These are phyloP conservation scores for Podaxis sp. DNA, from an alignment of 768 basidiomycete species.

Conservation along the genomic window DNA sequence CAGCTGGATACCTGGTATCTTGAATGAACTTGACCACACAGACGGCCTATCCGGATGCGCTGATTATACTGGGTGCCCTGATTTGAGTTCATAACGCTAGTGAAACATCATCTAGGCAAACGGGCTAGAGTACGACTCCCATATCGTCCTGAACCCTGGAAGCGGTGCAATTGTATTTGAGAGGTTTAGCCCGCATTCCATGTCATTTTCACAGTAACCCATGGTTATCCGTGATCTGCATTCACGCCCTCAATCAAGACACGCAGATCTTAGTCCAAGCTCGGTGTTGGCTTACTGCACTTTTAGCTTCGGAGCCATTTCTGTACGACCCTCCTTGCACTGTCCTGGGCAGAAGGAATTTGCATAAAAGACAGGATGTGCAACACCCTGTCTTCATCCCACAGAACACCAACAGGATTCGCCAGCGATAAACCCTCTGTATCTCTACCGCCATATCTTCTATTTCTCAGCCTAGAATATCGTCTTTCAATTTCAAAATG, in stretches of 20 bases:
- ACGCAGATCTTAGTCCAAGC: constrained; percentile 1
- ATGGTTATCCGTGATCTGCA: neutral
- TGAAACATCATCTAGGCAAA: neutral
- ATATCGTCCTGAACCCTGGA: constrained; percentile 4
- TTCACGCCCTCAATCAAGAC: neutral
- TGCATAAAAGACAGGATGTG: constrained; percentile 6
- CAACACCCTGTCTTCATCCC: neutral
- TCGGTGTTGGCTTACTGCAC: neutral
- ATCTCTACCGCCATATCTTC: neutral
- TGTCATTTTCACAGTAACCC: constrained; percentile 9
- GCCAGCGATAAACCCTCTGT: neutral
- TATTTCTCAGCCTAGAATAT: neutral
- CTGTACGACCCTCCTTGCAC: neutral
- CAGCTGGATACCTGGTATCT: neutral
- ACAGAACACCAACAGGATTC: neutral
- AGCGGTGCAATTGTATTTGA: neutral
- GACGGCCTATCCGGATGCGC: neutral
- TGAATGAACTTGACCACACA: neutral
- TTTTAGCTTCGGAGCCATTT: neutral
- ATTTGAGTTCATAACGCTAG: neutral
- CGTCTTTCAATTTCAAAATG: constrained; percentile 27
- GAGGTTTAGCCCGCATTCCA: constrained; percentile 1
- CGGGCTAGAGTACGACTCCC: neutral
- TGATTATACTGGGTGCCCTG: neutral
- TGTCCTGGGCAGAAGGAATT: neutral